phyloP scores from a whole-genome alignment of 352 stramenopile genomes.

The Phytophthora agathidicida region DNA sequence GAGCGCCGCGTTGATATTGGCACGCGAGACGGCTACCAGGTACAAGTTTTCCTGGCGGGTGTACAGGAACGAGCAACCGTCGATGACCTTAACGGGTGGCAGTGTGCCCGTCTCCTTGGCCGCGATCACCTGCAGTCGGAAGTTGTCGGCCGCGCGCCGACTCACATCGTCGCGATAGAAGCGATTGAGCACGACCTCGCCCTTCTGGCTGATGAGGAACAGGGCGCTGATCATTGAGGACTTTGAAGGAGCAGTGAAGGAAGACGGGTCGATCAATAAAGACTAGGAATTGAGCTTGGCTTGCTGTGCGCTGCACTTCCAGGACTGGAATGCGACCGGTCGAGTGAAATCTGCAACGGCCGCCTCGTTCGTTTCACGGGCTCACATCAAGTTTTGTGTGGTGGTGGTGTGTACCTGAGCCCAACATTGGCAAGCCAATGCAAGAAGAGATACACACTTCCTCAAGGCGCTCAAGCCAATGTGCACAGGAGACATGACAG shows the following conservation, averaged over 20 bases:
- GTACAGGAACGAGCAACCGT: slow-evolving; percentile 98
- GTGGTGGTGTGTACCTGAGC: neutral
- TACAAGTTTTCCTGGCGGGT: slow-evolving; percentile 98
- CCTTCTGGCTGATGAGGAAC: slow-evolving; percentile 86
- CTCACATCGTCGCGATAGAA: slow-evolving; percentile 87
- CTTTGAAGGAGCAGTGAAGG: neutral
- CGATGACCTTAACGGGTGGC: slow-evolving; percentile 95
- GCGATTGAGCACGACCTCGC: slow-evolving; percentile 81
- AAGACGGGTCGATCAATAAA: neutral
- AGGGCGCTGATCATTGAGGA: slow-evolving; percentile 74
- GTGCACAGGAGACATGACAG: too few species aligned
- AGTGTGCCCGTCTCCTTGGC: slow-evolving; percentile 96
- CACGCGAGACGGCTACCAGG: slow-evolving; percentile 96
- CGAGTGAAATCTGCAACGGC: slow-evolving; percentile 27
- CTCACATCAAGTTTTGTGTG: slow-evolving; percentile 7
- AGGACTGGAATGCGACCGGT: slow-evolving; percentile 31
- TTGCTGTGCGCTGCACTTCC: slow-evolving; percentile 29
- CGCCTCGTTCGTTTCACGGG: slow-evolving; percentile 14
- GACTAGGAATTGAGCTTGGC: slow-evolving; percentile 6
- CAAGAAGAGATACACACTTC: too few species aligned
- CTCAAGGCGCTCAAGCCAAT: too few species aligned
- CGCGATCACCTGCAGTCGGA: slow-evolving; percentile 92
- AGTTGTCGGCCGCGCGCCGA: slow-evolving; percentile 68
- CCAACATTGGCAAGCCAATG: slow-evolving; percentile 1
- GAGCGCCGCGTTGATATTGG: slow-evolving; percentile 97